Percentiles rank a stretch among this genome's conserved stretches.
These are phyloP conservation scores for Paulinella micropora DNA, from an alignment of 78 protist species.

Conservation along the genomic window DNA sequence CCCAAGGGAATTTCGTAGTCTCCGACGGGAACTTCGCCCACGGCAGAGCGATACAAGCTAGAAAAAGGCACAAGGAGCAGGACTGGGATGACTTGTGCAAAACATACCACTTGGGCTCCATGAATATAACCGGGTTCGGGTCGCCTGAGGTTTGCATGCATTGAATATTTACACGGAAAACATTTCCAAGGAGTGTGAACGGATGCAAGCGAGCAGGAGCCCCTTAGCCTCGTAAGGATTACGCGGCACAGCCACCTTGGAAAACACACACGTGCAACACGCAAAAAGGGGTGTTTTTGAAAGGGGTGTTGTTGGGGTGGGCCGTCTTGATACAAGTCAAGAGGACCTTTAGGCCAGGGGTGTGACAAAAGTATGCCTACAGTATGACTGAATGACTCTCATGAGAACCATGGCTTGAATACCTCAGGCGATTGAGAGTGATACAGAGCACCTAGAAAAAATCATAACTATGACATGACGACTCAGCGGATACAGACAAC, in stretches of 20 bases:
- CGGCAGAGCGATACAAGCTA: slow-evolving; percentile 72
- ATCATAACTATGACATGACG: too few relatives aligned
- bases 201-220: slow-evolving; percentile 64
- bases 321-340: not conserved
- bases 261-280: not conserved
- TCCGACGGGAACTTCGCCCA: slow-evolving; percentile 10
- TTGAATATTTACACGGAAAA: too few relatives aligned
- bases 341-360: slow-evolving; percentile 71
- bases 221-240: slow-evolving; percentile 81
- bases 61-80: too few relatives aligned
- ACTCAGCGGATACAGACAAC: slow-evolving; percentile 46
- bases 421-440: slow-evolving; percentile 87
- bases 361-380: slow-evolving; percentile 62
- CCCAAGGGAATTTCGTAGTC: not conserved
- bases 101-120: slow-evolving; percentile 84
- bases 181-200: too few relatives aligned
- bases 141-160: too few relatives aligned
- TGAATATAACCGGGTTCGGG: slow-evolving; percentile 69
- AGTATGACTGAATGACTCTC: too few relatives aligned
- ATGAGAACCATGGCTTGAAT: too few relatives aligned
- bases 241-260: slow-evolving; percentile 39
- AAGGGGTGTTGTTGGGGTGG: not conserved
- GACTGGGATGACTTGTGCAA: too few relatives aligned
- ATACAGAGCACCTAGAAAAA: slow-evolving; percentile 8
- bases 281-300: not conserved